Percentiles rank a stretch among this genome's conserved stretches.
phyloP scores from a whole-genome alignment of 768 basidiomycete species.

The Serpula lacrymans region DNA sequence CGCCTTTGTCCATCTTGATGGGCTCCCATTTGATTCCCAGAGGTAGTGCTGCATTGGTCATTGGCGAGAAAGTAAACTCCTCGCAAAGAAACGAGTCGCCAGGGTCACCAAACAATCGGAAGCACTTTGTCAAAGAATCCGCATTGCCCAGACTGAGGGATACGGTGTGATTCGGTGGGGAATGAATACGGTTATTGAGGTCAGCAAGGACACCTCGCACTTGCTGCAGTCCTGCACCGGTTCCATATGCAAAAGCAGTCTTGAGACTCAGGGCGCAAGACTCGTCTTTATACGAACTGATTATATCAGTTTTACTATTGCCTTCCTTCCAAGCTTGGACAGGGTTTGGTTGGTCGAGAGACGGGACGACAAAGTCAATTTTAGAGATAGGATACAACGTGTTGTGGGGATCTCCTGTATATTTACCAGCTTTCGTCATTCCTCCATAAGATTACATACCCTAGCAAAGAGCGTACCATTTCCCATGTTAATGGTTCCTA shows the following conservation, averaged over 20 bases:
- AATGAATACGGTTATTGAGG: constrained; percentile 34
- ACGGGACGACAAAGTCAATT: constrained; percentile 33
- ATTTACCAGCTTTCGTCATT: neutral
- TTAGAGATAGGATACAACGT: constrained; percentile 29
- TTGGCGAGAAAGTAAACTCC: constrained; percentile 41
- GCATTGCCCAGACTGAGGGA: constrained; percentile 39
- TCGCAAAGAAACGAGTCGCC: constrained; percentile 42
- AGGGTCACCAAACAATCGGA: constrained; percentile 38
- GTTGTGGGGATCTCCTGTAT: constrained; percentile 31
- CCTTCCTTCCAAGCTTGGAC: constrained; percentile 28
- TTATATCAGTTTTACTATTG: constrained; percentile 21
- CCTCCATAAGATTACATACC: no score
- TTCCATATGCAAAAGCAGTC: constrained; percentile 37
- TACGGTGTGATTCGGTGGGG: constrained; percentile 27
- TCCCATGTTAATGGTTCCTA: constrained; percentile 35
- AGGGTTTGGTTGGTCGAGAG: constrained; percentile 23
- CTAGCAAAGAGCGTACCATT: constrained; percentile 33
- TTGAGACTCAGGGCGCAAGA: constrained; percentile 26
- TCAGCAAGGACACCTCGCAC: constrained; percentile 31
- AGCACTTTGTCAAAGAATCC: constrained; percentile 40
- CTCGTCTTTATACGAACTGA: constrained; percentile 27
- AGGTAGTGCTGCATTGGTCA: constrained; percentile 38
- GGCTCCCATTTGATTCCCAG: constrained; percentile 40
- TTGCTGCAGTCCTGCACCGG: constrained; percentile 30
- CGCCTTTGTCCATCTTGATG: constrained; percentile 47